Base-by-base conservation (phyloP, 441 rosid genomes). In the Bocquillonia castaneifolia region DNA sequence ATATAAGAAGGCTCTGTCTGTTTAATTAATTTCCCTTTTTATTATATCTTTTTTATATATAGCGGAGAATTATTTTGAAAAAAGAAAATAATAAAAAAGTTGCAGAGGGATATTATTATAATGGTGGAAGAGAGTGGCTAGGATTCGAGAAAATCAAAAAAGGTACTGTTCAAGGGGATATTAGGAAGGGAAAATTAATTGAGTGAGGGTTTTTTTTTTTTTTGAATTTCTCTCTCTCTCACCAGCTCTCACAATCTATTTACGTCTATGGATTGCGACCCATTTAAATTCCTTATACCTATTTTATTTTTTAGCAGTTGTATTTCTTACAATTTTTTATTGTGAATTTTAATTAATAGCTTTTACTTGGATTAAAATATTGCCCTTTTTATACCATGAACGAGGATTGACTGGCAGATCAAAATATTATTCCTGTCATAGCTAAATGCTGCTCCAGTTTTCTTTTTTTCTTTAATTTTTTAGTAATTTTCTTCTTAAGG, bases 91-190 rank as follows among this genome's bases (percentile, higher is more conserved):
- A 45, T 39, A 29, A 47, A 51, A n/a, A 45, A 40, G 61, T 62
- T 62, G 76, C 72, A 69, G 78, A 77, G 76, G 75, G 81, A 79
- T 84, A 61, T 23, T 78, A 83, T 53, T 32, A n/a, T n/a, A 63
- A 72, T 72, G 56, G 63, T 39, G 66, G 52, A 55, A 60, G 36
- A 47, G 28, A 32, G 23, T 34, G 81, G 86, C 71, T 80, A 75
- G 80, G 71, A 81, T 66, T 81, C 70, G 77, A 76, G 81, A 76
- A 74, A 74, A 66, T 73, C 57, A 77, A 61, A 69, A 37, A 22
- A 66, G 71, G 64, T 50, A 77, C 76, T 76, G 80, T 83, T 82
- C 76, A 71, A 69, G 78, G 83, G 83, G 78, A 84, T 81, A 85
- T 81, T 71, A 75, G 80, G 75, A 78, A 72, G 54, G 68, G n/a